These are phyloP conservation scores for Krasilnikovozyma curviuscula DNA, from an alignment of 768 basidiomycete genomes.

Conservation along the genomic window DNA sequence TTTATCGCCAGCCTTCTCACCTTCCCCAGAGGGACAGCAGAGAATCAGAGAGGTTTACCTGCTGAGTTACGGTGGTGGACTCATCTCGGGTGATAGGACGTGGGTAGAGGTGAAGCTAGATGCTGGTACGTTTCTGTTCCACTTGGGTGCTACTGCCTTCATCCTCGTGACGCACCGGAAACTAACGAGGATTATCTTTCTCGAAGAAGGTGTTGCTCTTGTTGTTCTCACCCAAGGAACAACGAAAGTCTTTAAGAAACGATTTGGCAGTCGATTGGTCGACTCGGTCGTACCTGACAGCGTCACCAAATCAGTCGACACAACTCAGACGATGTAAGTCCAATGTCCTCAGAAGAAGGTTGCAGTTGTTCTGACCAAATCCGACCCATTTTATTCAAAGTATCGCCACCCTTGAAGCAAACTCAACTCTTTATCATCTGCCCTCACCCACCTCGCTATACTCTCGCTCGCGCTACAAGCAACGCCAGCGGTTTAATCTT, in stretches of 20 bases:
- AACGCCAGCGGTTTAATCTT: slow-evolving; percentile 9
- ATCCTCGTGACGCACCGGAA: no score
- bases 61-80: slow-evolving; percentile 10
- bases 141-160: no score
- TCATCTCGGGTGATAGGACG: slow-evolving; percentile 4
- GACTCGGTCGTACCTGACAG: background rate
- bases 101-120: slow-evolving; percentile 11
- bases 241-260: slow-evolving; percentile 8
- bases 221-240: slow-evolving; percentile 10
- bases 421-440: slow-evolving; percentile 4
- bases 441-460: slow-evolving; percentile 6
- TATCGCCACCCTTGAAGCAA: background rate
- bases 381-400: no score
- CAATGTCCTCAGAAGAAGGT: no score
- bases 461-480: slow-evolving; percentile 4
- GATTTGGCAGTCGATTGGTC: slow-evolving; percentile 1
- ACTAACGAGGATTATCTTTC: no score
- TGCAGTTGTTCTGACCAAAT: no score
- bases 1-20: background rate
- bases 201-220: slow-evolving; percentile 2
- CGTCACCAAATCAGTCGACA: background rate
- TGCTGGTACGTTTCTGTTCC: no score
- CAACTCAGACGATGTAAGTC: background rate
- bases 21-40: background rate
- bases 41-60: slow-evolving; percentile 7